These are phyloP conservation scores for Saitozyma sp. DNA, from an alignment of 768 basidiomycete species.

Conservation along the genomic window DNA sequence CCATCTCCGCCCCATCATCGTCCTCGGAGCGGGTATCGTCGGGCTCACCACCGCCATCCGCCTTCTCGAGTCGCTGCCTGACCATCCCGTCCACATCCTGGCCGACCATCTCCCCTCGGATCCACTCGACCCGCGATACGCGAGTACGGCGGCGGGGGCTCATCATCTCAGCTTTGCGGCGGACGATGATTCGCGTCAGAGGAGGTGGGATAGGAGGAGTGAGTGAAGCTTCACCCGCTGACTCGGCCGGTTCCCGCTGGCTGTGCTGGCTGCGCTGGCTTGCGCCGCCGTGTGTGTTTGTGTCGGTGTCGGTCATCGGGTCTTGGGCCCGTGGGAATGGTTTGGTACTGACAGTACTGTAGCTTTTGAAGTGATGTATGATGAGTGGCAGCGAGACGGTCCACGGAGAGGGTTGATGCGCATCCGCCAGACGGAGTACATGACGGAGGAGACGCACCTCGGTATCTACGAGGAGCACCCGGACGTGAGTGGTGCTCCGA, in stretches of 20 bases:
- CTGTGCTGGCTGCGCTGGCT: too few relatives aligned
- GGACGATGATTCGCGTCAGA: conserved; percentile 44
- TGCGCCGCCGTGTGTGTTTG: too few relatives aligned
- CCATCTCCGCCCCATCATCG: conserved; percentile 27
- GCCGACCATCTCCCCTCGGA: conserved; percentile 49
- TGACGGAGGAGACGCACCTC: conserved; percentile 37
- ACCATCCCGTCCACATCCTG: conserved; percentile 41
- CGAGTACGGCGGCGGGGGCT: conserved; percentile 47
- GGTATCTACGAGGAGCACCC: conserved; percentile 50
- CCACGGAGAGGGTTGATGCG: conserved; percentile 42
- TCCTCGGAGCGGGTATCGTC: conserved; percentile 53
- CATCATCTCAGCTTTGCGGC: conserved; percentile 53
- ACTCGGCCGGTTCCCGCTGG: conserved; percentile 9
- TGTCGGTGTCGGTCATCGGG: too few relatives aligned
- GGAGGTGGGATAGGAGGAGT: conserved; percentile 43
- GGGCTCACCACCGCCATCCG: conserved; percentile 52
- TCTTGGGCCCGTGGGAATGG: too few relatives aligned
- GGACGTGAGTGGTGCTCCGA: conserved; percentile 27
- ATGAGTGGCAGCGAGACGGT: conserved; percentile 30
- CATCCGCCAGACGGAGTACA: conserved; percentile 51
- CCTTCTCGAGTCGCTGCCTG: conserved; percentile 33
- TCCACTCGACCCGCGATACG: conserved; percentile 37
- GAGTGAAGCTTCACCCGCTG: conserved; percentile 15
- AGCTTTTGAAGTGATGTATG: conserved; percentile 48
- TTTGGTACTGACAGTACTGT: too few relatives aligned